These are phyloP conservation scores for Balansia obtecta DNA, from an alignment of 2,329 filamentous ascomycete species.

Conservation along the genomic window DNA sequence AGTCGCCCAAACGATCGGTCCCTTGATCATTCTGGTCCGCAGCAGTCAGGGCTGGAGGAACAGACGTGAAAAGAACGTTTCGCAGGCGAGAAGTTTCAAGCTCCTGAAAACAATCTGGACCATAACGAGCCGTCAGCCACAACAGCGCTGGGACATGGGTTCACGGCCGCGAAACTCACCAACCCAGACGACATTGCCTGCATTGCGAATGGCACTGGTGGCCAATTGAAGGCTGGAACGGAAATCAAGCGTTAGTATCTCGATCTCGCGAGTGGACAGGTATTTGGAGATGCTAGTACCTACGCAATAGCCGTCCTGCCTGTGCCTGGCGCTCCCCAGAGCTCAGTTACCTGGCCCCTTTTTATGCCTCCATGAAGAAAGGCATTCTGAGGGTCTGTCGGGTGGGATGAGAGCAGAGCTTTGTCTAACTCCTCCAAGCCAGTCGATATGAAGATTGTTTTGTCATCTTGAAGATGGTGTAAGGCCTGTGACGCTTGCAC, in stretches of 20 bases:
- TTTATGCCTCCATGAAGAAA: conserved; percentile 43
- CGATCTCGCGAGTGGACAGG: too few relatives aligned
- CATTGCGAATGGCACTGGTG: conserved; percentile 47
- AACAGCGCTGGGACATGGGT: too few relatives aligned
- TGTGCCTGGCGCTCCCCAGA: conserved; percentile 76
- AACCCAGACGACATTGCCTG: conserved; percentile 65
- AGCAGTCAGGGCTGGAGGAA: conserved; percentile 4
- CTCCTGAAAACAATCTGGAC: conserved; percentile 35
- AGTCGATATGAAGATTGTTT: conserved; percentile 41
- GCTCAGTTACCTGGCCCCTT: conserved; percentile 68
- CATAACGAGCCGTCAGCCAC: neutral
- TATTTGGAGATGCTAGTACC: conserved; percentile 14
- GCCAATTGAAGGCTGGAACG: conserved; percentile 54
- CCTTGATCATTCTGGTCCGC: conserved; percentile 9
- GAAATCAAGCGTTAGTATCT: neutral
- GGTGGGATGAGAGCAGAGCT: conserved; percentile 20
- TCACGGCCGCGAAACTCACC: conserved; percentile 39
- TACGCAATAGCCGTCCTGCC: conserved; percentile 80
- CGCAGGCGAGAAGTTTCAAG: conserved; percentile 17
- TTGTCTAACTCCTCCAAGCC: conserved; percentile 41
- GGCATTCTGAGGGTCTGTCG: conserved; percentile 8
- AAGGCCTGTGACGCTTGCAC: conserved; percentile 64
- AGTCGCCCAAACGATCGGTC: conserved; percentile 15
- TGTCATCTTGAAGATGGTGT: conserved; percentile 41
- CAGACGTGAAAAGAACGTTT: conserved; percentile 13